Base-by-base conservation (phyloP, 441 rosid genomes). In the Viola pubescens region DNA sequence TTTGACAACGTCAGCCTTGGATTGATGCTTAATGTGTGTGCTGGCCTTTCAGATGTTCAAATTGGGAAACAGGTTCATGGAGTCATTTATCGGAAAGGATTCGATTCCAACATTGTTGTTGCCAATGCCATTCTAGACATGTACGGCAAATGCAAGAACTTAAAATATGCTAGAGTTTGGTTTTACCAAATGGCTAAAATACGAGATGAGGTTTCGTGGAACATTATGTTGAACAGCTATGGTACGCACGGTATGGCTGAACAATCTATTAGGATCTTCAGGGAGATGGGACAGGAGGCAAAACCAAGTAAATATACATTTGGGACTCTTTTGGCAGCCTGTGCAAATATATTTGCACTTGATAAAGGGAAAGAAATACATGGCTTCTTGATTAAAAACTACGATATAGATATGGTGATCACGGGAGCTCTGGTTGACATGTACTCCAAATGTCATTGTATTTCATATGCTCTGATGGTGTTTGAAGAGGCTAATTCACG, bases 11-110 rank as follows among this genome's bases (percentile, higher is more conserved):
- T 79, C 49, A 88, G 88, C 44, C 71, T 86, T 49, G 76, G 71
- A 39, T 76, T 86, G 72, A 60, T 88, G 63, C 73, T 85, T 60
- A 86, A 80, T 62, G 63, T 88, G 42, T 79, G 86, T 63, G 68
- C 87, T 62, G 94, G 89, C 65, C 70, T 77, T 64, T 76, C 85
- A 42, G 94, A 91, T 69, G 67, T 86, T 65, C 82, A 82, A 54
- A 70, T 73, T 70, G 92, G 98, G 65, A 84, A 82, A 70, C 80
- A 81, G 68, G 81, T 84, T 62, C 97, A 91, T 64, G 89, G 87
- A 4, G 79, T 80, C 63, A 71, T 86, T 55, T 86, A 83, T 63
- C 72, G 97, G 40, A 74, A 65, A 60, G 82, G 82, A 44, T 78
- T 70, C 41, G 43, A 37, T 65, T 69, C 81, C 47, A 62, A 82